These are phyloP conservation scores for Talaromyces albobiverticillius DNA, from an alignment of 2,329 filamentous ascomycete genomes.

Conservation along the genomic window DNA sequence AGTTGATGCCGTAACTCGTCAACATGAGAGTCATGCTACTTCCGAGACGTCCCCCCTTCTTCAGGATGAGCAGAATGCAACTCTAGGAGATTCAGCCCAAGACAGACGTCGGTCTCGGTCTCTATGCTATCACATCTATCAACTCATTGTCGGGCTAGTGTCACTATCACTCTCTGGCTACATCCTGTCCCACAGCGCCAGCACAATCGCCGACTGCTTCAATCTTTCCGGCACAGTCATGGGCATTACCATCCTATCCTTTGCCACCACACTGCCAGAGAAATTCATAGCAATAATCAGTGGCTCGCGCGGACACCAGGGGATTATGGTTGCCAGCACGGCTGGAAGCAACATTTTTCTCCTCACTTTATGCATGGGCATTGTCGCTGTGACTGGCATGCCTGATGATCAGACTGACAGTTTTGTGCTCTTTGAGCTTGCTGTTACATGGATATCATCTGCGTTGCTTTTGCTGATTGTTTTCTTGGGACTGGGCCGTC, in stretches of 20 bases:
- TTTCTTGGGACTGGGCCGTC: constrained; percentile 10
- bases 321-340: constrained; percentile 53
- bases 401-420: constrained; percentile 13
- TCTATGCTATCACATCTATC: constrained; percentile 38
- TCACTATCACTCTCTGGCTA: constrained; percentile 48
- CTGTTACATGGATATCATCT: constrained; percentile 9
- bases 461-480: constrained; percentile 7
- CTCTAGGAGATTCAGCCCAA: neutral
- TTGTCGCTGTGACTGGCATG: constrained; percentile 20
- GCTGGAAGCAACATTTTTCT: constrained; percentile 57
- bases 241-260: constrained; percentile 47
- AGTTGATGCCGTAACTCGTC: constrained; percentile 17
- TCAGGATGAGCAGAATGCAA: neutral
- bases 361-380: constrained; percentile 48
- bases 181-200: constrained; percentile 47
- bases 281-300: constrained; percentile 53
- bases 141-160: constrained; percentile 45
- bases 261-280: constrained; percentile 55
- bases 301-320: constrained; percentile 45
- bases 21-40: neutral
- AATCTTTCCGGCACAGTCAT: constrained; percentile 47
- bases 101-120: constrained; percentile 17
- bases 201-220: constrained; percentile 39
- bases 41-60: constrained; percentile 5
- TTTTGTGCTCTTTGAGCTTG: constrained; percentile 25